phyloP scores from a whole-genome alignment of 495 filamentous ascomycete genomes.

The Neurospora sublineolata region DNA sequence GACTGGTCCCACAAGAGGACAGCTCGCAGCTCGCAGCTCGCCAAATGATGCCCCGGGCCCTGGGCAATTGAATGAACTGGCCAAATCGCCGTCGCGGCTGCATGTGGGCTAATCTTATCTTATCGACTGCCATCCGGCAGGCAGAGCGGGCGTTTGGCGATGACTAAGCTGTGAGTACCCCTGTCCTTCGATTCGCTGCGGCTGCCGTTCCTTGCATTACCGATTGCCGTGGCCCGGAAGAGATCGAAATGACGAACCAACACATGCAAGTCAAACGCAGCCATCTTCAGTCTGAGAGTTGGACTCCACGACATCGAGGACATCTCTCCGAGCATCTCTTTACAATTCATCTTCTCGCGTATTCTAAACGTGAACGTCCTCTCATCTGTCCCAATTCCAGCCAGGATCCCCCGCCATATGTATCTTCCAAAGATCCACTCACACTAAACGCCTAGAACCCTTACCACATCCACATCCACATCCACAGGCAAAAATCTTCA shows the following conservation, averaged over 20 bases:
- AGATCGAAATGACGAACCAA: neutral
- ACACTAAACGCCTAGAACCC: neutral
- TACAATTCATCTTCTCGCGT: neutral
- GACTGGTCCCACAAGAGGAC: neutral
- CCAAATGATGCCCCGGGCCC: no score
- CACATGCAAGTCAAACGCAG: neutral
- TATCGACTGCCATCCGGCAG: neutral
- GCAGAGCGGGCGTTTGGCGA: neutral
- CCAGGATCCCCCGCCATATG: neutral
- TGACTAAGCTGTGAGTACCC: neutral
- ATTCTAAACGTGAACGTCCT: neutral
- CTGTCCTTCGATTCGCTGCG: neutral
- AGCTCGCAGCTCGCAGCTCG: neutral
- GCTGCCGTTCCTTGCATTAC: neutral
- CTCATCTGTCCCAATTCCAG: neutral
- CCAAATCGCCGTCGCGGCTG: neutral
- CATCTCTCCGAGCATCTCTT: neutral
- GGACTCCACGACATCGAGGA: neutral
- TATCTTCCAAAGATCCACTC: neutral
- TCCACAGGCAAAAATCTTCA: neutral
- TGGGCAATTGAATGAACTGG: neutral
- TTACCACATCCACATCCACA: neutral
- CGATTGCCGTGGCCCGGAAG: neutral
- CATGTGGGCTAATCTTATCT: neutral
- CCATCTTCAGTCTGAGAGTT: neutral